Percentiles rank a stretch among this genome's conserved stretches.
Conservation (phyloP, 495 filamentous ascomycete species). For the Acidiella bohemica region DNA sequence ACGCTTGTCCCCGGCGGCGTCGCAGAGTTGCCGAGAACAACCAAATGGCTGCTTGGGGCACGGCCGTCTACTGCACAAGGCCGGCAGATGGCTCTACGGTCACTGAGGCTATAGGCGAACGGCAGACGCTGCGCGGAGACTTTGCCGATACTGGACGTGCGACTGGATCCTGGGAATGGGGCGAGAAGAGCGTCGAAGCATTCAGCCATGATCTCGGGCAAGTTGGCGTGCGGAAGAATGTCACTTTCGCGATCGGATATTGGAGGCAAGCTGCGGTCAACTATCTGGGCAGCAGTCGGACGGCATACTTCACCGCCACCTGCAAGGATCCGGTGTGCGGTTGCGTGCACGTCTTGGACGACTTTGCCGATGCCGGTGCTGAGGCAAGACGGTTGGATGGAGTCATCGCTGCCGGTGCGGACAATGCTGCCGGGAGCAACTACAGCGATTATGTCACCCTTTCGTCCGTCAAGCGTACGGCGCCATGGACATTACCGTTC, state of each 20-base stretch:
- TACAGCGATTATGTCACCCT: constrained; percentile 38
- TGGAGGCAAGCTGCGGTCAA: constrained; percentile 35
- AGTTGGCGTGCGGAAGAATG: constrained; percentile 17
- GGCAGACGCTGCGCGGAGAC: too few relatives aligned
- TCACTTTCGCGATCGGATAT: constrained; percentile 38
- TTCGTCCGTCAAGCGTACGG: constrained; percentile 39
- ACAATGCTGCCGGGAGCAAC: constrained; percentile 27
- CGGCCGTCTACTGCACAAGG: constrained; percentile 30
- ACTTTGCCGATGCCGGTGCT: constrained; percentile 31
- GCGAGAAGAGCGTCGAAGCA: constrained; percentile 28
- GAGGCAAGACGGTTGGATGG: constrained; percentile 11
- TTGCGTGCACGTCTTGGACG: constrained; percentile 30
- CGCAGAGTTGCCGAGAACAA: constrained; percentile 25
- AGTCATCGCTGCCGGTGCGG: constrained; percentile 8
- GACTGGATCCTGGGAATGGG: constrained; percentile 30
- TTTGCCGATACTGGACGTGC: too few relatives aligned
- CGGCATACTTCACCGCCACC: constrained; percentile 16
- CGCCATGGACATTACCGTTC: constrained; percentile 36
- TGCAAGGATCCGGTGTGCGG: constrained; percentile 3
- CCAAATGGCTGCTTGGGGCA: constrained; percentile 33
- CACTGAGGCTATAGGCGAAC: constrained; percentile 24
- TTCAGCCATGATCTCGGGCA: constrained; percentile 34
- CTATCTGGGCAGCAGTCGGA: constrained; percentile 34
- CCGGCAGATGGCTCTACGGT: constrained; percentile 37
- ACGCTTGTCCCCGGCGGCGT: constrained; percentile 21